Evolutionary conservation across 2,329 filamentous ascomycete species (phyloP), one percentile per base, ranked within the genome.

Genomic region (Colletotrichum navitas): DNA sequence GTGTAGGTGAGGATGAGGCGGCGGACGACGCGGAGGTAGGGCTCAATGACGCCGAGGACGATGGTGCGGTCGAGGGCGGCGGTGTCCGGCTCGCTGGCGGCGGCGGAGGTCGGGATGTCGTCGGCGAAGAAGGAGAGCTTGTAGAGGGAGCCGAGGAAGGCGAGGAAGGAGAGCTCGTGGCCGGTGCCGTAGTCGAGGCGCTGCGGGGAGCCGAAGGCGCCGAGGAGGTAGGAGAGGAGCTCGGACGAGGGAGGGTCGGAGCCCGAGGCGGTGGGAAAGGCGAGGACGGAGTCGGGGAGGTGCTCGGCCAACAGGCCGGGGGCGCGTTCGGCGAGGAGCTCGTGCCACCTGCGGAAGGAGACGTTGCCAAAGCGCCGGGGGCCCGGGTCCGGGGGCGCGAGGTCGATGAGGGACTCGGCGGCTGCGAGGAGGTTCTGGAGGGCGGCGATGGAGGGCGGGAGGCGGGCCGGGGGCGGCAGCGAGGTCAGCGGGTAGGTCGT

Each of bases 171-270:
- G 63, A 99, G 84, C 79, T 99, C 96, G 80, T 99, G 96, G 0
- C 96, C 96, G 0, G 96, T 98, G 1, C 96, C 96, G 78, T 98
- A 99, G 82, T 99, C 96, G 34, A 99, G 85, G 65, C 96, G 86
- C 77, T 98, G 94, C 0, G 93, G 82, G 78, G 94, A 98, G 4
- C 96, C 96, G 81, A 97, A 98, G 5, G 89, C 89, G 18, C 94
- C 95, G 5, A 97, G 81, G 1, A 99, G 87, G 79, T 99, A 99
- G 43, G 77, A 72, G 12, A 74, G 71, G 4, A 81, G 73, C 7
- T 77, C 78, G 67, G 81, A 76, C 1, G 76, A 78, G 8, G 83
- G 70, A 12, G 68, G 65, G n/a, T 73, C 70, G 36, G 70, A 69
- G 34, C 66, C 67, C 10, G 66, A 45, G 3, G 71, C 36, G 0